These are phyloP conservation scores for Chlamydomonas applanata DNA, from an alignment of 139 green algal species.

Conservation along the genomic window DNA sequence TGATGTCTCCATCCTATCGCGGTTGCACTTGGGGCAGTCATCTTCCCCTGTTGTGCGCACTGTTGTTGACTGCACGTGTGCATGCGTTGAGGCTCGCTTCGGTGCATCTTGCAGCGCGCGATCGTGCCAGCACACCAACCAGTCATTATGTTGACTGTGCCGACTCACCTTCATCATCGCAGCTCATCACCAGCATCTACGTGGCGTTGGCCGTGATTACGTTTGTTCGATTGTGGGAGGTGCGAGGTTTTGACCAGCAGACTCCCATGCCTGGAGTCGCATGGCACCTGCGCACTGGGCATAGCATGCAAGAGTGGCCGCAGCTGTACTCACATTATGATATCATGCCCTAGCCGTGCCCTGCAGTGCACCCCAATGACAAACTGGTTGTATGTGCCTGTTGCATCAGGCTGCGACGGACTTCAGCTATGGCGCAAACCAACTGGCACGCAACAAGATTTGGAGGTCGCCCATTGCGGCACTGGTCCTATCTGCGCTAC, in stretches of 20 bases:
- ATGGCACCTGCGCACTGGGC: not conserved
- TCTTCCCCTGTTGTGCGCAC: too few relatives aligned
- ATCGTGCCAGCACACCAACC: not conserved
- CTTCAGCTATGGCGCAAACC: not conserved
- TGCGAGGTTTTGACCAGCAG: not conserved
- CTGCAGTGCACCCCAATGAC: too few relatives aligned
- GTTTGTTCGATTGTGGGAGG: constrained; percentile 18
- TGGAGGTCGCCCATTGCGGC: constrained; percentile 18
- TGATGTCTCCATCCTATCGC: too few relatives aligned
- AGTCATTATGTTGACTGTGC: not conserved
- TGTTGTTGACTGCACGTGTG: too few relatives aligned
- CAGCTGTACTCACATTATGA: too few relatives aligned
- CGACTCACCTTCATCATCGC: too few relatives aligned
- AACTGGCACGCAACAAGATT: constrained; percentile 5
- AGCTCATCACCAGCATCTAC: constrained; percentile 18
- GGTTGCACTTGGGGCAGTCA: too few relatives aligned
- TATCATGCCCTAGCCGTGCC: too few relatives aligned
- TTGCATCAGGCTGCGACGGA: not conserved
- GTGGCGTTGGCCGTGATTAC: constrained; percentile 12
- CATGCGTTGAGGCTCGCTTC: too few relatives aligned
- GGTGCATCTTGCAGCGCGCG: too few relatives aligned
- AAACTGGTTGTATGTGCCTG: too few relatives aligned
- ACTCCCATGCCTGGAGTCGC: not conserved
- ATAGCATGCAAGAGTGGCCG: too few relatives aligned
- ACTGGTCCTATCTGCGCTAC: constrained; percentile 3